A percentile compares a stretch with the other conserved stretches of the same genome.
Conservation (phyloP, 768 basidiomycete genomes). For the Macrolepiota fuliginosa region DNA sequence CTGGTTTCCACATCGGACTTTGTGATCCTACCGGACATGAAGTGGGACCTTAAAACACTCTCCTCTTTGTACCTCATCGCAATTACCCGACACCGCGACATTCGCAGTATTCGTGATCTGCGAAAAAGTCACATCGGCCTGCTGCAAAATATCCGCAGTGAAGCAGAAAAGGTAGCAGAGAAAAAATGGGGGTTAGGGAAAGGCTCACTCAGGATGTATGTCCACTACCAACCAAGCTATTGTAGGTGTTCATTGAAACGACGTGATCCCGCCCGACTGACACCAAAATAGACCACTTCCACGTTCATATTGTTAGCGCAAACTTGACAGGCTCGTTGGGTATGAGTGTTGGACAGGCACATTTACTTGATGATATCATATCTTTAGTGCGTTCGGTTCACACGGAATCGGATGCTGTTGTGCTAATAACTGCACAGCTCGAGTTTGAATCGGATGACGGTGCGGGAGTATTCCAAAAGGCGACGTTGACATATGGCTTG, state of each 20-base stretch:
- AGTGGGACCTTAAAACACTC: conserved; percentile 86
- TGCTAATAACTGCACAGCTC: conserved; percentile 20
- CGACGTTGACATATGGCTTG: conserved; percentile 81
- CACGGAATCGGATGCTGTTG: not conserved
- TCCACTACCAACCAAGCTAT: conserved; percentile 97
- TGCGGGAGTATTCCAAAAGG: conserved; percentile 57
- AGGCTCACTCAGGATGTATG: conserved; percentile 70
- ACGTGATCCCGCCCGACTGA: not conserved
- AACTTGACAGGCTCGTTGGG: conserved; percentile 61
- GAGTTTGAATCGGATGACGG: conserved; percentile 62
- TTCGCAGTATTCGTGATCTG: conserved; percentile 79
- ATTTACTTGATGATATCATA: conserved; percentile 90
- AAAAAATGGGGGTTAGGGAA: conserved; percentile 64
- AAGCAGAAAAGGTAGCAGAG: conserved; percentile 50
- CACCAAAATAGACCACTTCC: conserved; percentile 73
- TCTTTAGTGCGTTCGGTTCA: conserved; percentile 38
- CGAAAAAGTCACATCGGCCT: conserved; percentile 59
- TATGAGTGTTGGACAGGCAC: conserved; percentile 86
- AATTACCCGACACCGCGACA: conserved; percentile 56
- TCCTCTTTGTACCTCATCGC: conserved; percentile 84
- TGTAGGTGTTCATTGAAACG: conserved; percentile 49
- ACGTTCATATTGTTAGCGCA: conserved; percentile 87
- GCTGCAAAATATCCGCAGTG: conserved; percentile 59
- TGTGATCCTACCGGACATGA: conserved; percentile 91
- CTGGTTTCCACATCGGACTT: conserved; percentile 65